These are phyloP conservation scores for Hortiboletus campestris DNA, from an alignment of 768 basidiomycete genomes.

Conservation along the genomic window DNA sequence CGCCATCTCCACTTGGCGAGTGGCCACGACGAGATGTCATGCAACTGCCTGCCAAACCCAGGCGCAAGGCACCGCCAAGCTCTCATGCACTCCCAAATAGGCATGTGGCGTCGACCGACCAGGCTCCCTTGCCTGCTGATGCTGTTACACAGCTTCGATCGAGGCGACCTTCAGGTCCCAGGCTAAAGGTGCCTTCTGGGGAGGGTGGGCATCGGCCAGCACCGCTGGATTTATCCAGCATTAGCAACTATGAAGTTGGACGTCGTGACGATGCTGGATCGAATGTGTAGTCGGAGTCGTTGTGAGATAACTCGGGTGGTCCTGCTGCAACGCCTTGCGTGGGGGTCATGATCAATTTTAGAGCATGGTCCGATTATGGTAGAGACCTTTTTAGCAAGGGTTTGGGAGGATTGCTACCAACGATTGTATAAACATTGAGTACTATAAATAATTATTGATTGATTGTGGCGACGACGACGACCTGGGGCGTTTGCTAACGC, in stretches of 20 bases:
- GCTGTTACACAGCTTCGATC: slow-evolving; percentile 20
- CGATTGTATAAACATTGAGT: neutral
- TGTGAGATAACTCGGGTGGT: slow-evolving; percentile 1
- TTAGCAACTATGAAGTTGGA: slow-evolving; percentile 9
- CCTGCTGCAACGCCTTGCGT: slow-evolving; percentile 19
- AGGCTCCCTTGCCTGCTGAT: neutral
- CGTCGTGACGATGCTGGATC: neutral
- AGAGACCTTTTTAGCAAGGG: slow-evolving; percentile 5
- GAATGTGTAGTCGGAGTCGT: neutral
- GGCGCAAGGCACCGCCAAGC: slow-evolving; percentile 13
- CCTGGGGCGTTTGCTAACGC: neutral
- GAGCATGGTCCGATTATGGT: neutral
- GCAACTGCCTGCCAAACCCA: slow-evolving; percentile 23
- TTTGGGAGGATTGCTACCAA: slow-evolving; percentile 16
- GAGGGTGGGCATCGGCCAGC: slow-evolving; percentile 19
- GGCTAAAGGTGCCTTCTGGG: slow-evolving; percentile 20
- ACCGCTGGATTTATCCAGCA: slow-evolving; percentile 17
- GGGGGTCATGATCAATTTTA: neutral
- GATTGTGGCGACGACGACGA: neutral
- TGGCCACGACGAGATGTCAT: slow-evolving; percentile 51
- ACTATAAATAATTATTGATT: neutral
- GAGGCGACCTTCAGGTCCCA: slow-evolving; percentile 35
- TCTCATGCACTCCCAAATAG: slow-evolving; percentile 24
- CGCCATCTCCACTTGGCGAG: slow-evolving; percentile 48
- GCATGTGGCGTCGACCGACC: slow-evolving; percentile 8